phyloP scores from a whole-genome alignment of 495 filamentous ascomycete species.

The Trichoderma virens region DNA sequence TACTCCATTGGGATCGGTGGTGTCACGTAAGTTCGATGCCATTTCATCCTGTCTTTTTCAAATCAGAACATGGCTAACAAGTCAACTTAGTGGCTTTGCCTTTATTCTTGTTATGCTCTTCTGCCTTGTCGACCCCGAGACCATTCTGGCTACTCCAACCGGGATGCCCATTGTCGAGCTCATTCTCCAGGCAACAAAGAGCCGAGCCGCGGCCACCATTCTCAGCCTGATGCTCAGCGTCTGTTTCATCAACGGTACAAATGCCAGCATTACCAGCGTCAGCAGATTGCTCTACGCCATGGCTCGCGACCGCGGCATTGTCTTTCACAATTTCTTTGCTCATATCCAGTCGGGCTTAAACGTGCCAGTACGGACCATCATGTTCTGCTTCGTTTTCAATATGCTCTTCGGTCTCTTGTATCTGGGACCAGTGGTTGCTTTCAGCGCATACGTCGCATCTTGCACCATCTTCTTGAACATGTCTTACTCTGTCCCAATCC shows the following conservation, averaged over 20 bases:
- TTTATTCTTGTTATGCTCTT: conserved; percentile 31
- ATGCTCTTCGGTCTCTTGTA: conserved; percentile 28
- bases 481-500: conserved; percentile 25
- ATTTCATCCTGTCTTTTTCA: neutral
- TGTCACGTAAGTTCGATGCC: conserved; percentile 20
- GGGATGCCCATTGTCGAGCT: conserved; percentile 40
- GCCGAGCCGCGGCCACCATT: conserved; percentile 23
- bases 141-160: conserved; percentile 26
- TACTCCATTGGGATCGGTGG: conserved; percentile 28
- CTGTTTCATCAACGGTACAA: conserved; percentile 31
- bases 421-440: conserved; percentile 26
- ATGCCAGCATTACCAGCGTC: conserved; percentile 40
- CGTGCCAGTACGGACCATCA: conserved; percentile 26
- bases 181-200: conserved; percentile 27
- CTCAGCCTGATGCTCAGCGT: conserved; percentile 28
- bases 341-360: conserved; percentile 22
- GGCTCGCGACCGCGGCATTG: conserved; percentile 50
- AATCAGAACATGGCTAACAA: neutral
- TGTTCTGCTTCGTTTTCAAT: conserved; percentile 27
- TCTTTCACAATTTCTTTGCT: conserved; percentile 29
- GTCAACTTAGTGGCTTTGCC: conserved; percentile 14
- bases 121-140: conserved; percentile 24
- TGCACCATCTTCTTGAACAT: conserved; percentile 29
- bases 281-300: conserved; percentile 49
- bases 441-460: conserved; percentile 26